Evolutionary conservation across 192 early-diverging fungal genomes (phyloP).

Genomic region (Spinellus fusiger): DNA sequence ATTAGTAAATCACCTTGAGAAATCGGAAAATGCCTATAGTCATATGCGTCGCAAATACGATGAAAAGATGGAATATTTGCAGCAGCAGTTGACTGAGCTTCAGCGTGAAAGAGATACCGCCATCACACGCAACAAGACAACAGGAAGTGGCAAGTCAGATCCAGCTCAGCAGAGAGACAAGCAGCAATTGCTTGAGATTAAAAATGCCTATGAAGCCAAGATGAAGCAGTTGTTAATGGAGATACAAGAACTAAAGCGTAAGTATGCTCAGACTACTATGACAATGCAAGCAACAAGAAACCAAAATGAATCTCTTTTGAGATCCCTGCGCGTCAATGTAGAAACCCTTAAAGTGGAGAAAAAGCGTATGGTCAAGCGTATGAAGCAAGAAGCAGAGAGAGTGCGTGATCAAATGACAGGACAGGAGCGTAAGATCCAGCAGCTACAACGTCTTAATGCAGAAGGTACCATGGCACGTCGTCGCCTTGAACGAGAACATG

Average conservation of each 20-base stretch:
- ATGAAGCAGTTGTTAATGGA: slow-evolving; percentile 54
- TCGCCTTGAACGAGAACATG: slow-evolving; percentile 49
- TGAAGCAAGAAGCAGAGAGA: slow-evolving; percentile 63
- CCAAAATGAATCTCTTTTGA: slow-evolving; percentile 56
- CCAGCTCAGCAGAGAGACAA: slow-evolving; percentile 11
- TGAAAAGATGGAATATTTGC: slow-evolving; percentile 56
- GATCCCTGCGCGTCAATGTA: slow-evolving; percentile 62
- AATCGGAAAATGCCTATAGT: slow-evolving; percentile 48
- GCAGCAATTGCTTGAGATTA: slow-evolving; percentile 40
- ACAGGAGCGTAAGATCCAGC: slow-evolving; percentile 54
- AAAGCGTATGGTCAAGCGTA: slow-evolving; percentile 72
- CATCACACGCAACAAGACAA: slow-evolving; percentile 24
- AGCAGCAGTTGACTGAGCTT: slow-evolving; percentile 46
- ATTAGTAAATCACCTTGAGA: slow-evolving; percentile 50
- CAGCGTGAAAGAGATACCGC: slow-evolving; percentile 62
- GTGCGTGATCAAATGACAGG: slow-evolving; percentile 55
- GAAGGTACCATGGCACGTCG: slow-evolving; percentile 41
- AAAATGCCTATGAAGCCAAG: slow-evolving; percentile 52
- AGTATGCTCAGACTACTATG: slow-evolving; percentile 53
- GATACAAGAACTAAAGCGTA: slow-evolving; percentile 47
- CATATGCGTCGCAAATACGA: slow-evolving; percentile 63
- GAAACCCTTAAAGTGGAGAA: slow-evolving; percentile 74
- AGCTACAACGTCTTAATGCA: slow-evolving; percentile 52
- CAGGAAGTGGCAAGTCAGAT: not conserved
- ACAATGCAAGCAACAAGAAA: slow-evolving; percentile 43